Conservation (phyloP, 345 rosid species). For the Corymbia maculata region DNA sequence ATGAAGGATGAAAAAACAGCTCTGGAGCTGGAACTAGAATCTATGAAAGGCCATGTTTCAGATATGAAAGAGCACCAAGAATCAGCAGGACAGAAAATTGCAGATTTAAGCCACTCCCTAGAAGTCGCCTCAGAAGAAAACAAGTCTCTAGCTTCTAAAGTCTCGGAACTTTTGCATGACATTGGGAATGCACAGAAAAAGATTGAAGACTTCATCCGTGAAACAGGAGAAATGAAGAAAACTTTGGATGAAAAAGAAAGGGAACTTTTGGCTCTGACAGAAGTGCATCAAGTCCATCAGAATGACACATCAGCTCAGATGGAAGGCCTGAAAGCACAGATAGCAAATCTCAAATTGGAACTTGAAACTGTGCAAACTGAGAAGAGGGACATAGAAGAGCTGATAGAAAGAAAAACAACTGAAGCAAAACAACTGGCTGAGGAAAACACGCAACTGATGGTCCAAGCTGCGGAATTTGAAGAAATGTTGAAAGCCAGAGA, state of each 20-base stretch:
- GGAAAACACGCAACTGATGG: conserved; percentile 30
- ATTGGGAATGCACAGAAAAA: conserved; percentile 35
- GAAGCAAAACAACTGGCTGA: conserved; percentile 35
- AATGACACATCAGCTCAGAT: conserved; percentile 34
- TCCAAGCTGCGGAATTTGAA: conserved; percentile 45
- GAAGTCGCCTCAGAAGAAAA: conserved; percentile 38
- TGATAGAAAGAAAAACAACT: conserved; percentile 30
- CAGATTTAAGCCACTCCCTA: conserved; percentile 26
- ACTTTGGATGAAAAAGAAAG: conserved; percentile 40
- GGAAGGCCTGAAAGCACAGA: conserved; percentile 25
- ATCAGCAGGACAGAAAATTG: conserved; percentile 39
- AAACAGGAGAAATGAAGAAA: conserved; percentile 36
- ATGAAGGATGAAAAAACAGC: conserved; percentile 23
- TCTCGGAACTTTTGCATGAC: conserved; percentile 41
- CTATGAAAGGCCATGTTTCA: conserved; percentile 24
- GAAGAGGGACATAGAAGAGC: conserved; percentile 32
- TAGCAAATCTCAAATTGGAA: conserved; percentile 36
- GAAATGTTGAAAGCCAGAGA: conserved; percentile 29
- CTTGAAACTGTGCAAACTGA: conserved; percentile 27
- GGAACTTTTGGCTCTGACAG: conserved; percentile 34
- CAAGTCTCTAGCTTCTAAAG: conserved; percentile 33
- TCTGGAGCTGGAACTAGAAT: conserved; percentile 34
- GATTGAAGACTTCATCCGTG: conserved; percentile 25
- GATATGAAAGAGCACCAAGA: conserved; percentile 46
- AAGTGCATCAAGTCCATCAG: conserved; percentile 41